Base-by-base conservation (phyloP, 352 stramenopile species). In the Globisporangium heterothallicum region DNA sequence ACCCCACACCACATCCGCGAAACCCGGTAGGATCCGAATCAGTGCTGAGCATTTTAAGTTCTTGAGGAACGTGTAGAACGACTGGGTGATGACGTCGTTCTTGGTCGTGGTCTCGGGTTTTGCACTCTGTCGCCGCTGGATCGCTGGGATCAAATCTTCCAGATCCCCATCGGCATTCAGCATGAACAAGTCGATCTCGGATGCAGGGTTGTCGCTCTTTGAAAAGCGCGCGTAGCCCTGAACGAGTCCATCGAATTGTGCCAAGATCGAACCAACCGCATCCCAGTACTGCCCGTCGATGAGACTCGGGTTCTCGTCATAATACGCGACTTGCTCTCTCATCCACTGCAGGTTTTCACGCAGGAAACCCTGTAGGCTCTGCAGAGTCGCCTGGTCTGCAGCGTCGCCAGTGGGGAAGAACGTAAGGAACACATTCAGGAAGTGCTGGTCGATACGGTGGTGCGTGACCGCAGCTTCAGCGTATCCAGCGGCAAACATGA, bases 1-100 rank as follows among this genome's bases (percentile, higher is more conserved):
- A 12, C 73, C 78, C 74, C 78, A 83, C 10, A 83, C 53, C 16
- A 94, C 38, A 32, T 92, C 78, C 1, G 49, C 55, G 35, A 80
- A 76, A 59, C 82, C 67, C 3, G 70, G 72, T 0, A 78, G 52
- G 35, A 89, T 67, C 14, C 79, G 78, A 30, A 94, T 73, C 14
- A 94, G 54, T 21, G 74, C 79, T n/a, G 75, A 87, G 58, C 84
- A 92, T 57, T 80, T 78, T 46, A 84, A 57, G 26, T 74, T 82
- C 57, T 77, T 76, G 42, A 78, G 58, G 35, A 78, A 78, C 18
- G 40, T 58, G 42, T 78, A 72, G 22, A 74, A 74, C 13, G 68
- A 59, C 24, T 60, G 55, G 1, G 60, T 70, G 30, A 59, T 45
- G 6, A 46, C 35, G 21, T 48, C 22, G 26, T 14, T 51, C 24